Evolutionary conservation across 345 rosid species (phyloP).

Genomic region (Sonneratia caseolaris): DNA sequence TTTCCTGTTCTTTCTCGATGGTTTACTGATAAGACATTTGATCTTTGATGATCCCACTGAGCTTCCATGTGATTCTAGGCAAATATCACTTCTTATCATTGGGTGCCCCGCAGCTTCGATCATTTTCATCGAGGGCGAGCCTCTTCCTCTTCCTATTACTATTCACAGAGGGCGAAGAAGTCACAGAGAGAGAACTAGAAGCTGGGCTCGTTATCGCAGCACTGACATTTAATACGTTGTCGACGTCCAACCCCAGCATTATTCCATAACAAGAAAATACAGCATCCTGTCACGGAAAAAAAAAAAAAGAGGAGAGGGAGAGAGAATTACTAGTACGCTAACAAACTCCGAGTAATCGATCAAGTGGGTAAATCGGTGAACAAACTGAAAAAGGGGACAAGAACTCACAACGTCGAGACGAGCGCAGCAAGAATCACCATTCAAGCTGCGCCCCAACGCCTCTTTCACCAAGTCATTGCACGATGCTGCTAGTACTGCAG

Average conservation of each 20-base stretch:
- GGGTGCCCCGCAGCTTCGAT: not conserved
- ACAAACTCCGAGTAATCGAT: not conserved
- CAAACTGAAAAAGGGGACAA: not conserved
- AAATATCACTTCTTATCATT: not conserved
- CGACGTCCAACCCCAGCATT: slow-evolving; percentile 29
- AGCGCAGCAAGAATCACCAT: slow-evolving; percentile 17
- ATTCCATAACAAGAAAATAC: slow-evolving; percentile 36
- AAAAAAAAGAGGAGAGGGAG: not conserved
- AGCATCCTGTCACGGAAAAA: slow-evolving; percentile 32
- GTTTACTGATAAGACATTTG: not conserved
- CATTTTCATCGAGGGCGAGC: not conserved
- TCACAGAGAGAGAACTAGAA: not conserved
- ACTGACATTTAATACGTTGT: not conserved
- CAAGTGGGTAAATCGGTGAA: not conserved
- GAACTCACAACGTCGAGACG: slow-evolving; percentile 47
- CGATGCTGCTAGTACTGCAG: slow-evolving; percentile 35
- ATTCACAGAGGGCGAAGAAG: not conserved
- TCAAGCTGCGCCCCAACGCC: slow-evolving; percentile 27
- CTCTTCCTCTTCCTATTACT: not conserved
- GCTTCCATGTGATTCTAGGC: not conserved
- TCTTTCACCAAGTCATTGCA: slow-evolving; percentile 27
- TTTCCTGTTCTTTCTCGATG: not conserved
- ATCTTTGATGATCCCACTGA: not conserved
- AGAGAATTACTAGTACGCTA: not conserved
- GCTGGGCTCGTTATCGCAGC: not conserved